phyloP scores from a whole-genome alignment of 345 rosid species.

The Euphorbia lathyris region DNA sequence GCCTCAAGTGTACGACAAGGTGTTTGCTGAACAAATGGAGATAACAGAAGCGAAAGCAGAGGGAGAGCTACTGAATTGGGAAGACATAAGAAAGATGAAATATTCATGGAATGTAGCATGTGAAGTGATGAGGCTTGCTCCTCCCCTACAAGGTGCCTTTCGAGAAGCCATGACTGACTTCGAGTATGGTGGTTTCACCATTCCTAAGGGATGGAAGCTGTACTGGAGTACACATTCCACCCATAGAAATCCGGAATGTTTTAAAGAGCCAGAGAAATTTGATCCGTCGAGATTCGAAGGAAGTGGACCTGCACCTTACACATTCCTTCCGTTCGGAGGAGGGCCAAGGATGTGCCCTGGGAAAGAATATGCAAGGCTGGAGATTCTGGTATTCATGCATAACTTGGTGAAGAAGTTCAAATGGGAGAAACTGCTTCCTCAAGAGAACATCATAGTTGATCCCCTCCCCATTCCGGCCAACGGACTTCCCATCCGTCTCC shows the following conservation, averaged over 20 bases:
- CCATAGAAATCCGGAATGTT: neutral
- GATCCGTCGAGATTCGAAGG: neutral
- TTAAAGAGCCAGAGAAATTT: neutral
- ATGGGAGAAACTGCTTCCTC: neutral
- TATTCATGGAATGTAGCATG: slow-evolving; percentile 16
- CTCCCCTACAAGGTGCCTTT: slow-evolving; percentile 10
- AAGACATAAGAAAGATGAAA: slow-evolving; percentile 11
- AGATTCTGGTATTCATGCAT: neutral
- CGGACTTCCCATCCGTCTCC: neutral
- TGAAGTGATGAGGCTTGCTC: slow-evolving; percentile 16
- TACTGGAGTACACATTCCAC: neutral
- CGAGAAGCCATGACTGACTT: slow-evolving; percentile 9
- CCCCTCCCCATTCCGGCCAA: slow-evolving; percentile 1
- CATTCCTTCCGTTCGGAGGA: neutral
- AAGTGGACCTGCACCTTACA: neutral
- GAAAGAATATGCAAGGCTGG: neutral
- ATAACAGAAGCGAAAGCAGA: neutral
- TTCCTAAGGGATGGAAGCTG: slow-evolving; percentile 19
- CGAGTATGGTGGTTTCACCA: slow-evolving; percentile 6
- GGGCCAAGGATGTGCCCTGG: neutral
- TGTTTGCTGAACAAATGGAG: slow-evolving; percentile 12
- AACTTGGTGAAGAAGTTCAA: neutral
- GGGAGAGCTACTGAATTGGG: slow-evolving; percentile 17
- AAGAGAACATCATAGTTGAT: neutral
- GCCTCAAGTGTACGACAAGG: slow-evolving; percentile 1